Base-by-base conservation (phyloP, 2,329 filamentous ascomycete genomes). In the Beauveria brongniartii region DNA sequence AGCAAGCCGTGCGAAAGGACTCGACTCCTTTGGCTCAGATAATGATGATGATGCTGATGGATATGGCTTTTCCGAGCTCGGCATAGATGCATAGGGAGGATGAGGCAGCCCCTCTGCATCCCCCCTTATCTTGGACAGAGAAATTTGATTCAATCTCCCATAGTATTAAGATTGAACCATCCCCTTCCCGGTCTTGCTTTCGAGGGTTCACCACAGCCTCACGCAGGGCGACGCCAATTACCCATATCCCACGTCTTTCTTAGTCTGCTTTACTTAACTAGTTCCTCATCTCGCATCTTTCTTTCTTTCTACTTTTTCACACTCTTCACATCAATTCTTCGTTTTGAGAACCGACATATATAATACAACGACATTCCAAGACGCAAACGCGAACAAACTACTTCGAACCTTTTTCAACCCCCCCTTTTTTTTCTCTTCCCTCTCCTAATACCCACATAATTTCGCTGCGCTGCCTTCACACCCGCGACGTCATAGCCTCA, bases 401-500 rank as follows among this genome's bases (percentile, higher is more conserved):
- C 41, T 5, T 8, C 10, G 8, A 46, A 34, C 34, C 30, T 47
- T 43, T 51, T 34, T 8, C n/a, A 12, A 20, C 28, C 8, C n/a
- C n/a, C 30, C 50, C 8, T 24, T 37, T 40, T 24, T 40, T 55
- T 18, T n/a, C 22, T 10, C 40, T 18, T 26, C 20, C 22, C 30
- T 22, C 43, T 18, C 20, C 46, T 34, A 53, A 54, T 53, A 43
- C 40, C 57, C 57, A 60, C 57, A 54, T 54, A 53, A n/a, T 10
- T 26, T 16, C 5, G 34, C 40, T 4, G 8, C 26, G 30, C 30
- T 57, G 20, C 22, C 40, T 41, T 14, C 44, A 52, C 57, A 44
- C 57, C 57, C 28, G 47, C 57, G 57, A 60, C 57, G 57, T 60
- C 57, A 60, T 60, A 60, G 30, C 56, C 26, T 53, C 40, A 60